Conservation (phyloP, 768 basidiomycete genomes). For the Phylloporus sp. region DNA sequence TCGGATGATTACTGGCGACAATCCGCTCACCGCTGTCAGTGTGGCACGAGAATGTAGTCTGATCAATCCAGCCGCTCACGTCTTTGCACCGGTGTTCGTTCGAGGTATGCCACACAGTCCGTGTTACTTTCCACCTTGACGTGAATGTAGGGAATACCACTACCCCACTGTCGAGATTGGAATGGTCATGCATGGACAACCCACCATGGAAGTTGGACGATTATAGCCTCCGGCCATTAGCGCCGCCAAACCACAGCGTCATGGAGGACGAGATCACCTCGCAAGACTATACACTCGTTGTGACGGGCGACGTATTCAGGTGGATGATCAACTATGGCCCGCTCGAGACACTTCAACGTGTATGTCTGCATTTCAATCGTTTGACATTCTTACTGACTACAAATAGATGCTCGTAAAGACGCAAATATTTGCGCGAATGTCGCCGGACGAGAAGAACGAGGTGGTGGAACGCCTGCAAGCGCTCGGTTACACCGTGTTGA, state of each 20-base stretch:
- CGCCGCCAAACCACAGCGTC: slow-evolving; percentile 66
- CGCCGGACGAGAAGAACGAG: slow-evolving; percentile 99
- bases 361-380: slow-evolving; percentile 28
- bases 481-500: slow-evolving; percentile 93
- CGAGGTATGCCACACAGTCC: slow-evolving; percentile 44
- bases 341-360: slow-evolving; percentile 89
- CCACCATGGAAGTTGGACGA: slow-evolving; percentile 77
- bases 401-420: slow-evolving; percentile 95
- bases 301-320: slow-evolving; percentile 94
- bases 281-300: slow-evolving; percentile 85
- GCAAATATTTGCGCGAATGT: slow-evolving; percentile 97
- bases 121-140: neutral
- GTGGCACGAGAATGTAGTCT: slow-evolving; percentile 93
- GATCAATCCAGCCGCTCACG: slow-evolving; percentile 82
- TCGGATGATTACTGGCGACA: slow-evolving; percentile 98
- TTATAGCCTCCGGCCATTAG: slow-evolving; percentile 80
- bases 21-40: slow-evolving; percentile 93
- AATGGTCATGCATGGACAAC: slow-evolving; percentile 94
- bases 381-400: slow-evolving; percentile 1
- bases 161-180: slow-evolving; percentile 57
- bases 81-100: slow-evolving; percentile 79
- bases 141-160: slow-evolving; percentile 46
- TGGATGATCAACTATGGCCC: slow-evolving; percentile 98
- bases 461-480: slow-evolving; percentile 91
- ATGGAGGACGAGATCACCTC: slow-evolving; percentile 70